Evolutionary conservation across 441 rosid species (phyloP), one percentile per base, ranked within the genome.

Genomic region (Gossypium trilobum): DNA sequence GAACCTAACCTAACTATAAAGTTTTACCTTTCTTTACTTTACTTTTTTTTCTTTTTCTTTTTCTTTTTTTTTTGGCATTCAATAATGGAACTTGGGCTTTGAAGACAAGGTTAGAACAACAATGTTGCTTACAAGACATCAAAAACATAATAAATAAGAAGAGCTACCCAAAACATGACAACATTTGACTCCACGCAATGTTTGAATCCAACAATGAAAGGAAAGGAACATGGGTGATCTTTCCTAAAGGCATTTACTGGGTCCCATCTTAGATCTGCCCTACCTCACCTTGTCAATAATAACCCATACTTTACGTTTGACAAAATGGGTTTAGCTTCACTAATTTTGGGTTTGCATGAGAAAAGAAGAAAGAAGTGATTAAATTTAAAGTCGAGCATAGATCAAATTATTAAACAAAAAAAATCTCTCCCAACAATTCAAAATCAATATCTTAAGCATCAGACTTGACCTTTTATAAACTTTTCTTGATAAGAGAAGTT

Each of bases 61-160:
- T 1, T 25, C 2, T 29, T 17, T 1, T 2, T 31, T 17, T 69
- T 17, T 29, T 27, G 42, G 9, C 48, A 29, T 70, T 13, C 51
- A 70, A 29, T 3, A 55, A 52, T 16, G 63, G 63, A 57, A 71
- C 48, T 44, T 71, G 74, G 68, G 55, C 57, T 71, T 57, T 4
- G 4, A 71, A 71, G 68, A 71, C 74, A 59, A 71, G 74, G 23
- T 14, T 23, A 25, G 67, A 74, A 11, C 13, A 58, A 42, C 19
- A 29, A 29, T 22, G 23, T 70, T 33, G 78, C 81, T 77, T 78
- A 65, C 75, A 78, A 74, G 78, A 58, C 65, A 71, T 65, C 39
- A 31, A 59, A 44, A 13, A 3, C 64, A 68, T 46, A 31, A 60
- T 3, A 27, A 44, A 19, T 23, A 9, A 56, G 23, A 17, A 9